A percentile compares a stretch with the other conserved stretches of the same genome.
These are phyloP conservation scores for Lignosus rhinocerotis DNA, from an alignment of 1,284 basidiomycete species.

Conservation along the genomic window DNA sequence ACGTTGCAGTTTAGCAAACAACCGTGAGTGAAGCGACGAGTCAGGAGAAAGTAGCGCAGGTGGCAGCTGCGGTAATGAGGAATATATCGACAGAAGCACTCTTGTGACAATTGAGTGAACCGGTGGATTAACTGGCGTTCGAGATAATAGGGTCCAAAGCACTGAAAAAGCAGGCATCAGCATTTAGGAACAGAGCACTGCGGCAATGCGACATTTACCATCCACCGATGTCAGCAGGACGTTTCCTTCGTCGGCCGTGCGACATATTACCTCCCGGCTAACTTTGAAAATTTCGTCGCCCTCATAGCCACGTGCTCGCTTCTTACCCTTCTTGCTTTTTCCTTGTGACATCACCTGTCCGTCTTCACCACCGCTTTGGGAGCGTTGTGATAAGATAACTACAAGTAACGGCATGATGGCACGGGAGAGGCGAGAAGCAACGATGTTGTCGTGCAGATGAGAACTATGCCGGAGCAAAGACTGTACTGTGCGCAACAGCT, in stretches of 20 bases:
- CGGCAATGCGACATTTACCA: slow-evolving; percentile 42
- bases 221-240: slow-evolving; percentile 60
- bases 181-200: neutral
- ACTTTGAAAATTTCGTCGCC: slow-evolving; percentile 76
- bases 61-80: slow-evolving; percentile 56
- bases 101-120: slow-evolving; percentile 61
- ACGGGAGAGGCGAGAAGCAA: slow-evolving; percentile 57
- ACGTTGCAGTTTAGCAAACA: slow-evolving; percentile 47
- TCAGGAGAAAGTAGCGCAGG: slow-evolving; percentile 59
- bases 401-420: slow-evolving; percentile 53
- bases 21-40: slow-evolving; percentile 43
- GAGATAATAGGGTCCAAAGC: slow-evolving; percentile 43
- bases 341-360: slow-evolving; percentile 22
- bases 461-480: slow-evolving; percentile 47
- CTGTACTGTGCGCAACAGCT: slow-evolving; percentile 46
- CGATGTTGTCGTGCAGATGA: slow-evolving; percentile 47
- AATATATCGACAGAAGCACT: slow-evolving; percentile 55
- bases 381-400: slow-evolving; percentile 46
- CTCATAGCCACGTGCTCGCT: slow-evolving; percentile 72
- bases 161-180: slow-evolving; percentile 5
- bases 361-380: slow-evolving; percentile 30
- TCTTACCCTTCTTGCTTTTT: slow-evolving; percentile 67
- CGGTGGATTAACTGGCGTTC: slow-evolving; percentile 49
- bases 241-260: slow-evolving; percentile 51
- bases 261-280: slow-evolving; percentile 49